Base-by-base conservation (phyloP, 768 basidiomycete species). In the Pleurotus sapidus region DNA sequence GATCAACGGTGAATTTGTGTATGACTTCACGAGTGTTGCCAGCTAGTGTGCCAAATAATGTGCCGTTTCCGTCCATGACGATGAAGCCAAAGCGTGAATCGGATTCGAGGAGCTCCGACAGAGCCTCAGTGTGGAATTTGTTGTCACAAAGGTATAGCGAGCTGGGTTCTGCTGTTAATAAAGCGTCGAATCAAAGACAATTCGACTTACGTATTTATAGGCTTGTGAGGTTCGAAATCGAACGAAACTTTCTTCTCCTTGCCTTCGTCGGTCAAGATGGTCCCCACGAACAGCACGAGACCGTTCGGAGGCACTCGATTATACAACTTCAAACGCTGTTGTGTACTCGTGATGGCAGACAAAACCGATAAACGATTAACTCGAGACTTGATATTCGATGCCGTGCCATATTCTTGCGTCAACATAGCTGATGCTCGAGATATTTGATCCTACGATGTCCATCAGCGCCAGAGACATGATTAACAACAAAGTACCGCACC, bases 241-340 rank as follows among this genome's bases (percentile, higher is more conserved):
- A 98, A 98, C 0, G 93, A 95, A 27, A 96, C 93, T 72, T 98
- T 99, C 82, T 98, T 98, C 75, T 98, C 97, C 73, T 99, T 99
- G 58, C 96, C 96, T 74, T 98, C 96, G 64, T 98, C 95, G 49
- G 96, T 99, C 55, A 98, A 77, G 66, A 99, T 92, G 9, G 97
- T 99, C 27, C 97, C 97, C 57, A 98, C 97, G 73, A 98, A 99
- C 39, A 99, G 86, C 60, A 98, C 93, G 17, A 99, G 85, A 56
- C 95, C 97, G 62, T 98, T 98, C 2, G 94, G 93, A 1, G 97
- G 97, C 0, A 97, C 95, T 59, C 94, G 86, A 70, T 89, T 93
- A 78, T 98, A 99, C 15, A 99, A 79, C 77, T 99, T 99, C 59
- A 99, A 82, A 56, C 95, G 86, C 63, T 98, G 95, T 72, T 98